Percentiles rank a stretch among this genome's conserved stretches.
Evolutionary conservation across 768 basidiomycete species (phyloP).

Genomic region (Psilocybe azurescens): DNA sequence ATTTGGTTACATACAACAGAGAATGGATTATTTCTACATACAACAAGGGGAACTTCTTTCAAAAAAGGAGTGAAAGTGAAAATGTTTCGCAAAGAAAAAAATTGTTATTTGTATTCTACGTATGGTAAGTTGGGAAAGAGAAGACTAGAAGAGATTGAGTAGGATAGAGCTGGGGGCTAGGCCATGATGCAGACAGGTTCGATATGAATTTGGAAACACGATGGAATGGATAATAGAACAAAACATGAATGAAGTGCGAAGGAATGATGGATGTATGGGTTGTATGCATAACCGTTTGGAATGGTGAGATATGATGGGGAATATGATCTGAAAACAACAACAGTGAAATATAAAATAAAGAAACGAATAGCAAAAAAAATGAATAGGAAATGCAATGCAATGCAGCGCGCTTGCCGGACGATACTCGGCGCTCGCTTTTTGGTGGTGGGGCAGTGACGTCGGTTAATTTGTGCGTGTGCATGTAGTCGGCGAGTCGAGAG

Average conservation of each 20-base stretch:
- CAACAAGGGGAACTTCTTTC: background rate
- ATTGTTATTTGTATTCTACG: background rate
- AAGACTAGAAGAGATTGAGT: background rate
- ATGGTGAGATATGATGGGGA: background rate
- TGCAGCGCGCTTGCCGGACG: background rate
- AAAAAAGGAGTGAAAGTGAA: background rate
- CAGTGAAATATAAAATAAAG: background rate
- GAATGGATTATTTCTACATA: conserved; percentile 6
- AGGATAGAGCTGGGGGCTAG: background rate
- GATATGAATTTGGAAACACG: background rate
- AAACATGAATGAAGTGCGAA: conserved; percentile 2
- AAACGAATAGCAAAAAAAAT: background rate
- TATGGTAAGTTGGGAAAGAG: background rate
- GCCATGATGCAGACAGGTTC: too few species aligned
- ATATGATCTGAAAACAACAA: background rate
- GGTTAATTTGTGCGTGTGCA: background rate
- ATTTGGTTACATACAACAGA: background rate
- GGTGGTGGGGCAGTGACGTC: background rate
- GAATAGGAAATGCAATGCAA: background rate
- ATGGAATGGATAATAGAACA: background rate
- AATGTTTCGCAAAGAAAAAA: background rate
- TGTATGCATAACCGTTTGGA: background rate
- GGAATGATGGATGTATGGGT: conserved; percentile 1
- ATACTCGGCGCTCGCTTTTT: background rate
- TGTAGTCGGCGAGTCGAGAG: background rate